phyloP scores from a whole-genome alignment of 2,329 filamentous ascomycete species.

The Escovopsis sp. region DNA sequence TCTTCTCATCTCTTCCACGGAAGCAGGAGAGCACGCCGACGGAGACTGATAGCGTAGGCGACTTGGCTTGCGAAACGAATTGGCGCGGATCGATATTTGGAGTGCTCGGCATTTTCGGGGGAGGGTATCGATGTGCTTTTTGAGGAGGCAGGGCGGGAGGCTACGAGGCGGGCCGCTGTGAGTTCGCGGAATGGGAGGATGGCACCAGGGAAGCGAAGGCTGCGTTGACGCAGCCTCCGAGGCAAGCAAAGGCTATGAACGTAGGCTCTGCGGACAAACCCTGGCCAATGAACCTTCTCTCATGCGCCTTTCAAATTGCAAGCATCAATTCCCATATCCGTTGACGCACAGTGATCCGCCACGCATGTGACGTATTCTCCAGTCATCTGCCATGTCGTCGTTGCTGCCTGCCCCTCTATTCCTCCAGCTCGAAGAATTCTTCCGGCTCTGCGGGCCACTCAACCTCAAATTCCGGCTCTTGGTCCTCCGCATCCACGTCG shows the following conservation, averaged over 20 bases:
- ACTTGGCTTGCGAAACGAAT: constrained; percentile 17
- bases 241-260: no score
- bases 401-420: not conserved
- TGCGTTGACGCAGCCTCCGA: not conserved
- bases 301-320: no score
- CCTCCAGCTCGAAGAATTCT: constrained; percentile 14
- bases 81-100: constrained; percentile 15
- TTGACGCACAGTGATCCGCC: no score
- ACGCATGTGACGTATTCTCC: no score
- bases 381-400: no score
- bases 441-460: constrained; percentile 30
- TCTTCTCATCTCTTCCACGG: no score
- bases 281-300: no score
- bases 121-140: constrained; percentile 18
- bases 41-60: constrained; percentile 11
- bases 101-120: constrained; percentile 22
- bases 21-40: not conserved
- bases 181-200: constrained; percentile 5
- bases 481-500: constrained; percentile 11
- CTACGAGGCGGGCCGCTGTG: constrained; percentile 8
- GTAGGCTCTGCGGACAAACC: no score
- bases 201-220: constrained; percentile 8
- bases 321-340: no score
- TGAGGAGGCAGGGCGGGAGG: constrained; percentile 12
- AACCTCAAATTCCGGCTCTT: constrained; percentile 23